Evolutionary conservation across 441 rosid species (phyloP), one percentile per base, ranked within the genome.

Genomic region (Adansonia madagascariensis): DNA sequence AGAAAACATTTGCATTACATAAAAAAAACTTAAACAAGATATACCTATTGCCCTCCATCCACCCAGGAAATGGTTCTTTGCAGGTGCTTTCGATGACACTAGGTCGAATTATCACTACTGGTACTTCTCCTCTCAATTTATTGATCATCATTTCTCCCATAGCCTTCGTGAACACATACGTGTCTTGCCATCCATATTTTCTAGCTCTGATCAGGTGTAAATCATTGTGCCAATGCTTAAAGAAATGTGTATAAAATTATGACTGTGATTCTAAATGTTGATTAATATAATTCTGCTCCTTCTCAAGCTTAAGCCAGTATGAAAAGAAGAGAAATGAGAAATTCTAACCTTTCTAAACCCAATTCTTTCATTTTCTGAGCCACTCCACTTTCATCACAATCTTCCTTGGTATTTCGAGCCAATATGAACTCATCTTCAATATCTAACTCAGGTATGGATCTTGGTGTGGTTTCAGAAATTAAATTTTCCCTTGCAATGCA

Each of bases 11-110:
- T 55, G 24, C 6, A 20, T 68, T 24, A 60, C 11, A 43, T n/a
- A 6, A 5, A 3, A 17, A 24, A 22, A 39, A 12, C 1, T n/a
- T 27, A 46, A 50, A 44, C 11, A 46, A 41, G n/a, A 53, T 3
- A 27, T 78, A 90, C 98, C 98, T 89, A 68, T 92, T 95, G 79
- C 99, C 98, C 86, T 95, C 99, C 95, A 95, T 92, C 98, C 99
- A 95, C 65, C 99, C 98, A 1, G 98, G 95, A 79, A 95, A 93
- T 24, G 99, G 98, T 39, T 95, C 99, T 82, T 83, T 88, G 83
- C 77, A 89, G 66, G 99, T 93, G 82, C 99, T 95, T 78, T 93
- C 98, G 6, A 93, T 91, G 43, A 93, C 95, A 47, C 98, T 93
- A 4, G 99, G 98, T 27, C 99, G 82, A 27, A 95, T 85, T 39